Percentiles rank a stretch among this genome's conserved stretches.
Evolutionary conservation across 1,284 basidiomycete species (phyloP).

Genomic region (Boletus mariae): DNA sequence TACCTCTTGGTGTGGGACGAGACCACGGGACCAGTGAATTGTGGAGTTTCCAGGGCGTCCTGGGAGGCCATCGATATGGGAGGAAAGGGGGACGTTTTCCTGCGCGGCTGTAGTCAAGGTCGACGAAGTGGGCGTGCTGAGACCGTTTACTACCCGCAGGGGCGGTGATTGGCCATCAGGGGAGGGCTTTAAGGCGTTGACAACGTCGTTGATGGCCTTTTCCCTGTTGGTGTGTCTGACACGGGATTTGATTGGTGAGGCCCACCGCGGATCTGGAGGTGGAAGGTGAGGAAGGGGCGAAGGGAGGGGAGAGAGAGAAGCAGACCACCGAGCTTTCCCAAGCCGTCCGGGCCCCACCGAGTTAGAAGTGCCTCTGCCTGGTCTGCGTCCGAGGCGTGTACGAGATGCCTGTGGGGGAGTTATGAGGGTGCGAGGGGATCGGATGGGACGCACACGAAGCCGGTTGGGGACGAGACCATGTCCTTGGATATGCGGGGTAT

Average conservation of each 20-base stretch:
- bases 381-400: slow-evolving; percentile 91
- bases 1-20: slow-evolving; percentile 58
- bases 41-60: slow-evolving; percentile 57
- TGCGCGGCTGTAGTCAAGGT: slow-evolving; percentile 65
- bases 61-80: slow-evolving; percentile 51
- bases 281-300: slow-evolving; percentile 18
- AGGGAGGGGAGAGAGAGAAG: slow-evolving; percentile 24
- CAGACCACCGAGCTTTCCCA: slow-evolving; percentile 88
- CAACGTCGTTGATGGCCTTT: slow-evolving; percentile 79
- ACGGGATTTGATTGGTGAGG: slow-evolving; percentile 82
- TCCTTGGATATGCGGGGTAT: slow-evolving; percentile 75
- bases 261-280: slow-evolving; percentile 81
- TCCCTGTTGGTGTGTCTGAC: slow-evolving; percentile 75
- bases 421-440: slow-evolving; percentile 13
- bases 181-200: slow-evolving; percentile 61
- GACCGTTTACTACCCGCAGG: slow-evolving; percentile 82
- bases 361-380: slow-evolving; percentile 87
- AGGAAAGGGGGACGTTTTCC: slow-evolving; percentile 55
- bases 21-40: slow-evolving; percentile 55
- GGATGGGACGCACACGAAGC: slow-evolving; percentile 68
- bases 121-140: slow-evolving; percentile 55
- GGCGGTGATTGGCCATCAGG: slow-evolving; percentile 45
- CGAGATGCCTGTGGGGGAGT: slow-evolving; percentile 66
- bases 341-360: slow-evolving; percentile 87
- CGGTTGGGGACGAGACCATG: slow-evolving; percentile 80